Base-by-base conservation (phyloP, 164 flowering plant species). In the Stephania japonica region DNA sequence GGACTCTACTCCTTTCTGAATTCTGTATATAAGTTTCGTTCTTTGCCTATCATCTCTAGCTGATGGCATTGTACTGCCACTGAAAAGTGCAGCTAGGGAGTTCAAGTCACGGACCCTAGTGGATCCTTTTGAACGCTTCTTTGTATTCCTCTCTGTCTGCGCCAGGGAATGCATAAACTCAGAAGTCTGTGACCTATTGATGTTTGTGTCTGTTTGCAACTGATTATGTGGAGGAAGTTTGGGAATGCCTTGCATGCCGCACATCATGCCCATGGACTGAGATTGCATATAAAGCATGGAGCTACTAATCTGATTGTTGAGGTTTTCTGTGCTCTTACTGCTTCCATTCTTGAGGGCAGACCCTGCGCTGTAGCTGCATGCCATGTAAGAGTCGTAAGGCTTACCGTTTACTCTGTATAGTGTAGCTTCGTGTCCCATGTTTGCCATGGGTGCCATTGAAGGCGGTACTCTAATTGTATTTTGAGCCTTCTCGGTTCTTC, bases 401-500 rank as follows among this genome's bases (percentile, higher is more conserved):
- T 61, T 21, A 24, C 62, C 43, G 41, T 69, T 77, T 42, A 66
- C 77, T 67, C 43, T 73, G 50, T 65, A 53, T 73, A 42, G 66
- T 50, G 59, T 67, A 53, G 67, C 73, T 68, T 69, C 42, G 56
- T 43, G 43, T 18, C 32, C 25, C 61, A 62, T 69, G 23, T 71
- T 24, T 6, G 71, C 67, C 38, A 72, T 53, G 16, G 66, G 44
- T 12, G 27, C 1, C 5, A 76, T 24, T 42, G 67, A 7, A 43
- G 77, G 53, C 14, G 75, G 73, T 6, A 82, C 75, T 71, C 70
- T 62, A 44, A 62, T 27, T 25, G 73, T 44, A 56, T 62, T 59
- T 16, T 81, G 77, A 61, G 25, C 81, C 69, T 78, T 84, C 65
- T 83, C 90, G 3, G 83, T 84, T 79, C 90, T 86, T 81, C 78